These are phyloP conservation scores for Steccherinum ochraceum DNA, from an alignment of 768 basidiomycete genomes.

Conservation along the genomic window DNA sequence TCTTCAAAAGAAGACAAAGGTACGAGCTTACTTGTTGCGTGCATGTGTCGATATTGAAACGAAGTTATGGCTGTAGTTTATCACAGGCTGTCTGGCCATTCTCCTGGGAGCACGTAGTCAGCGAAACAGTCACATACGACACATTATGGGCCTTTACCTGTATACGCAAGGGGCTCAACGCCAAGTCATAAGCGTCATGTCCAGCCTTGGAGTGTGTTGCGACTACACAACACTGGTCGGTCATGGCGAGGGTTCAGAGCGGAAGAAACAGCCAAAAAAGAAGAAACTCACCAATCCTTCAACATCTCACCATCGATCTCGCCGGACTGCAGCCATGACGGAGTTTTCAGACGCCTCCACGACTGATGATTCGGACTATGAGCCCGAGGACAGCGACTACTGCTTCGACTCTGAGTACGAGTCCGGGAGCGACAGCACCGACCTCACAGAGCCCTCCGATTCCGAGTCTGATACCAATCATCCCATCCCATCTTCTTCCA, in stretches of 20 bases:
- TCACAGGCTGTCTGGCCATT: constrained; percentile 13
- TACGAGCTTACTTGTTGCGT: background rate
- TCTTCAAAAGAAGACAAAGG: constrained; percentile 10
- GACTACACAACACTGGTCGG: constrained; percentile 23
- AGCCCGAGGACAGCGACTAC: no score
- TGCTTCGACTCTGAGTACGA: no score
- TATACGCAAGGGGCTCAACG: constrained; percentile 28
- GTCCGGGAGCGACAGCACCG: no score
- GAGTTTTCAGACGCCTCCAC: no score
- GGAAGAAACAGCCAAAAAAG: no score
- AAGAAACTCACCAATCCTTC: no score
- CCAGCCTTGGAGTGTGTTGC: constrained; percentile 22
- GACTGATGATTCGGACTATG: no score
- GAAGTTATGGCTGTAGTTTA: constrained; percentile 15
- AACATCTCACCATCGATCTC: no score
- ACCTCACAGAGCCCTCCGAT: no score
- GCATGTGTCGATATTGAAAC: background rate
- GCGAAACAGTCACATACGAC: constrained; percentile 23
- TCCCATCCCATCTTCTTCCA: no score
- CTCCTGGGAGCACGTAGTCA: constrained; percentile 27
- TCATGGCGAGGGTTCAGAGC: background rate
- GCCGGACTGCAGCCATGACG: no score
- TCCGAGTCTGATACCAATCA: background rate
- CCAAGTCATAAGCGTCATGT: constrained; percentile 25
- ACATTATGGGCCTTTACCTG: constrained; percentile 24